Evolutionary conservation across 1,139 yeast genomes (phyloP).

Genomic region (Petasospora fabianii): DNA sequence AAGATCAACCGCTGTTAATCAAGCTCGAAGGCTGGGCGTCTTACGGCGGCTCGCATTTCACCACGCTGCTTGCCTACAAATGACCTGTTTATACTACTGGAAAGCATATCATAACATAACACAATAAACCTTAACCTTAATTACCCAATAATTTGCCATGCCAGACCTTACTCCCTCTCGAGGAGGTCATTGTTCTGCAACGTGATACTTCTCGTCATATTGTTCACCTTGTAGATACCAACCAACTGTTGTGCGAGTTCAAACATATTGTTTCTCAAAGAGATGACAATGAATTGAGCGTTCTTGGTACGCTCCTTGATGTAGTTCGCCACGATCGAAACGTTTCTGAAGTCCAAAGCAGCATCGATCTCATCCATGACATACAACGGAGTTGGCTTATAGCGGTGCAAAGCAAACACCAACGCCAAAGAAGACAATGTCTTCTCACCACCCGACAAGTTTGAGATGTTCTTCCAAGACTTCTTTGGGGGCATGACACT

Average conservation of each 20-base stretch:
- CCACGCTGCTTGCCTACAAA: too few species aligned
- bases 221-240: slow-evolving; percentile 91
- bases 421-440: slow-evolving; percentile 92
- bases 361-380: slow-evolving; percentile 99
- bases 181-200: slow-evolving; percentile 56
- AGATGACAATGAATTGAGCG: slow-evolving; percentile 95
- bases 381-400: slow-evolving; percentile 94
- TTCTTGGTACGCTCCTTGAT: slow-evolving; percentile 93
- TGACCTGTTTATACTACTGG: too few species aligned
- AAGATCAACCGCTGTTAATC: too few species aligned
- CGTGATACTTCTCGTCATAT: slow-evolving; percentile 84
- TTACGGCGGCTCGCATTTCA: too few species aligned
- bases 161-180: slow-evolving; percentile 6
- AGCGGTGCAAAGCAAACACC: slow-evolving; percentile 94
- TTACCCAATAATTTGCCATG: not conserved
- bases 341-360: slow-evolving; percentile 94
- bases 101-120: too few species aligned
- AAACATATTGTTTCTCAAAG: slow-evolving; percentile 95
- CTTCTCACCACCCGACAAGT: slow-evolving; percentile 96
- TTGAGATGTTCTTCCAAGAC: slow-evolving; percentile 93
- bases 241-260: slow-evolving; percentile 92
- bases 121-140: not conserved
- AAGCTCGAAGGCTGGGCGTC: too few species aligned
- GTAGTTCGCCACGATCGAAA: slow-evolving; percentile 94
- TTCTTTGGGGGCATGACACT: slow-evolving; percentile 99